phyloP scores from a whole-genome alignment of 495 filamentous ascomycete species.

The Talaromyces wortmannii region DNA sequence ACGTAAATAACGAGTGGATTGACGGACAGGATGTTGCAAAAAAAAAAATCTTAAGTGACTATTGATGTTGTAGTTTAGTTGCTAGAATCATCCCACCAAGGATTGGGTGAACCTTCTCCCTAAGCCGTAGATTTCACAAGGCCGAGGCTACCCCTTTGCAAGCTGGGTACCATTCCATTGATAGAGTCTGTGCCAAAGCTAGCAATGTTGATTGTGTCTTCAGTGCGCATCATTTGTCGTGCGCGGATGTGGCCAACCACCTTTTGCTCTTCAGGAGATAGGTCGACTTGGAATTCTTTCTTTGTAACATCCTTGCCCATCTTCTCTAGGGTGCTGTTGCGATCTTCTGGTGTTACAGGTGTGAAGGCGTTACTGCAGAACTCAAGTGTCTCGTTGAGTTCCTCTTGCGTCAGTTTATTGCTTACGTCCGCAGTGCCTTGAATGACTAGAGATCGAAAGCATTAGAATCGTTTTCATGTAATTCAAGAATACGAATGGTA shows the following conservation, averaged over 20 bases:
- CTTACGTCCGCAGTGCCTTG: conserved; percentile 28
- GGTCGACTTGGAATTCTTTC: conserved; percentile 6
- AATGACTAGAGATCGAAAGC: conserved; percentile 21
- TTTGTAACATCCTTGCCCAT: conserved; percentile 13
- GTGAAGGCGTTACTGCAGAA: conserved; percentile 27
- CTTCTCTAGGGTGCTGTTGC: too few relatives aligned
- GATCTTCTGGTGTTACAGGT: conserved; percentile 5
- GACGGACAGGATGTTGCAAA: too few relatives aligned
- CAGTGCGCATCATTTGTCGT: conserved; percentile 18
- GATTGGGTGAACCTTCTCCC: too few relatives aligned
- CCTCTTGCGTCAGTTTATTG: conserved; percentile 19
- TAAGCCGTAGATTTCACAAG: neutral
- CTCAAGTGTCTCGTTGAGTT: conserved; percentile 27
- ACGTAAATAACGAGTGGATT: too few relatives aligned
- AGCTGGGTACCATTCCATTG: conserved; percentile 23
- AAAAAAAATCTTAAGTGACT: too few relatives aligned
- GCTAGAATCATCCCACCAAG: too few relatives aligned
- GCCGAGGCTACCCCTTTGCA: conserved; percentile 16
- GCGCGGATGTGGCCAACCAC: conserved; percentile 17
- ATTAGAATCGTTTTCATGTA: neutral
- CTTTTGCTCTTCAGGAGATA: conserved; percentile 1
- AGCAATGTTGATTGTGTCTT: conserved; percentile 24
- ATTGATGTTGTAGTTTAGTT: too few relatives aligned
- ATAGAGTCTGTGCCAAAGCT: conserved; percentile 28
- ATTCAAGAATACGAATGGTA: neutral